Percentiles rank a stretch among this genome's conserved stretches.
Evolutionary conservation across 2,329 filamentous ascomycete genomes (phyloP).

Genomic region (Karstenula rhodostoma): DNA sequence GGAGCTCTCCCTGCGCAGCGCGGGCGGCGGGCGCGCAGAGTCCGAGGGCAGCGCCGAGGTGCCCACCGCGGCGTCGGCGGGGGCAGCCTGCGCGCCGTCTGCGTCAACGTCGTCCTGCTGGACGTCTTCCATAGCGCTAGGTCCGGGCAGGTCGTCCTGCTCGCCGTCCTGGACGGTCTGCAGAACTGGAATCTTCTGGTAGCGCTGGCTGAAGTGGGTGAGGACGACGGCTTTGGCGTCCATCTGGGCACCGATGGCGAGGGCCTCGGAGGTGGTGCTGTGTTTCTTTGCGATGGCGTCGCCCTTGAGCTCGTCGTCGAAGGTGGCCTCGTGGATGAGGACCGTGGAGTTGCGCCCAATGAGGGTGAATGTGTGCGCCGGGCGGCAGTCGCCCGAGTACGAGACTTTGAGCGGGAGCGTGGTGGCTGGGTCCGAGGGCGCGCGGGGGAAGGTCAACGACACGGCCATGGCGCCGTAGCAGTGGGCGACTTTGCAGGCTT

Average conservation of each 20-base stretch:
- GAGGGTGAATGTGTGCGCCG: conserved; percentile 67
- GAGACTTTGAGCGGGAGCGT: conserved; percentile 78
- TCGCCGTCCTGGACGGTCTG: conserved; percentile 49
- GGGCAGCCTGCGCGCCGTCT: conserved; percentile 29
- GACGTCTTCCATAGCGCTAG: conserved; percentile 27
- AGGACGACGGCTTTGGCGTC: conserved; percentile 79
- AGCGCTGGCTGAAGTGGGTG: conserved; percentile 95
- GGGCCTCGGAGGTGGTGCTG: conserved; percentile 85
- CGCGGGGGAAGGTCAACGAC: conserved; percentile 76
- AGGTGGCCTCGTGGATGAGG: conserved; percentile 94
- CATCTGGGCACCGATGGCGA: conserved; percentile 81
- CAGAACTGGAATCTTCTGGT: conserved; percentile 74
- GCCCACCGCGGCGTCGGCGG: conserved; percentile 29
- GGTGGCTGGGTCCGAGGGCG: conserved; percentile 20
- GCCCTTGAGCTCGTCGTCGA: conserved; percentile 80
- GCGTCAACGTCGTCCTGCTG: conserved; percentile 35
- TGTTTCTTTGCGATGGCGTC: conserved; percentile 91
- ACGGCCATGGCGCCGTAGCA: conserved; percentile 81
- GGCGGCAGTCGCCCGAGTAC: conserved; percentile 94
- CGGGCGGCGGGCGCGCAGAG: conserved; percentile 16
- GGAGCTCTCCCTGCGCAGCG: conserved; percentile 18
- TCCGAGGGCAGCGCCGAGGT: conserved; percentile 16
- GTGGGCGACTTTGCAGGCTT: conserved; percentile 75
- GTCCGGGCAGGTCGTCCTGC: conserved; percentile 31
- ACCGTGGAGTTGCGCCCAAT: conserved; percentile 81